phyloP scores from a whole-genome alignment of 2,329 filamentous ascomycete species.

The Colletotrichum limetticola region DNA sequence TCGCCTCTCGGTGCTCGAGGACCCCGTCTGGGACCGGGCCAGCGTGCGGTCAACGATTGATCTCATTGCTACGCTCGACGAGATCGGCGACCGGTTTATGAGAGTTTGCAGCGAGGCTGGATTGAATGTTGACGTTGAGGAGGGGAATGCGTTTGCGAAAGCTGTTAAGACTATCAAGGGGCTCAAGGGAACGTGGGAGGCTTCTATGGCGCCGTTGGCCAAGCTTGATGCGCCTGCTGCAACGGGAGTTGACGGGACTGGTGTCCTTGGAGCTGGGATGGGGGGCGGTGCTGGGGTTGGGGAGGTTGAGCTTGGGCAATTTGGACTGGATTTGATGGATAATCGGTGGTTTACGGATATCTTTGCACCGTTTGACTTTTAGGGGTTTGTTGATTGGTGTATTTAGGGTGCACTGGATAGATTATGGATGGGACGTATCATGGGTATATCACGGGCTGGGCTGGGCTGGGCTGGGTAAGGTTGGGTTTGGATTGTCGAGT shows the following conservation, averaged over 20 bases:
- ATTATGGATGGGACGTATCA: neutral
- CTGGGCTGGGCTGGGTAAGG: neutral
- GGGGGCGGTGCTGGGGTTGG: neutral
- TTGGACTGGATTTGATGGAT: slow-evolving; percentile 29
- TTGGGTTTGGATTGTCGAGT: neutral
- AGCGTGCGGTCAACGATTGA: slow-evolving; percentile 46
- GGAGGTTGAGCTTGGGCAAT: slow-evolving; percentile 24
- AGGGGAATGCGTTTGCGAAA: slow-evolving; percentile 46
- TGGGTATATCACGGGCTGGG: neutral
- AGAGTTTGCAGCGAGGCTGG: slow-evolving; percentile 11
- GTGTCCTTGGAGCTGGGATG: neutral
- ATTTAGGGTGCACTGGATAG: neutral
- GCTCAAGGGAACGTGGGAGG: slow-evolving; percentile 49
- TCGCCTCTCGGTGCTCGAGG: slow-evolving; percentile 46
- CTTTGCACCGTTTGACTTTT: slow-evolving; percentile 33
- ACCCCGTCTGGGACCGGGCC: slow-evolving; percentile 51
- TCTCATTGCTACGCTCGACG: slow-evolving; percentile 43
- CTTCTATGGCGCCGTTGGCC: slow-evolving; percentile 39
- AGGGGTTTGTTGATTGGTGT: neutral
- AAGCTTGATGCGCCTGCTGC: neutral
- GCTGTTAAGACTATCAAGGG: slow-evolving; percentile 49
- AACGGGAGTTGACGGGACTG: slow-evolving; percentile 3
- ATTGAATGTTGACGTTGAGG: slow-evolving; percentile 36
- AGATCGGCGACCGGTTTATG: slow-evolving; percentile 35
- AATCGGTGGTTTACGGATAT: slow-evolving; percentile 32